Base-by-base conservation (phyloP, 345 rosid genomes). In the Stellera chamaejasme region DNA sequence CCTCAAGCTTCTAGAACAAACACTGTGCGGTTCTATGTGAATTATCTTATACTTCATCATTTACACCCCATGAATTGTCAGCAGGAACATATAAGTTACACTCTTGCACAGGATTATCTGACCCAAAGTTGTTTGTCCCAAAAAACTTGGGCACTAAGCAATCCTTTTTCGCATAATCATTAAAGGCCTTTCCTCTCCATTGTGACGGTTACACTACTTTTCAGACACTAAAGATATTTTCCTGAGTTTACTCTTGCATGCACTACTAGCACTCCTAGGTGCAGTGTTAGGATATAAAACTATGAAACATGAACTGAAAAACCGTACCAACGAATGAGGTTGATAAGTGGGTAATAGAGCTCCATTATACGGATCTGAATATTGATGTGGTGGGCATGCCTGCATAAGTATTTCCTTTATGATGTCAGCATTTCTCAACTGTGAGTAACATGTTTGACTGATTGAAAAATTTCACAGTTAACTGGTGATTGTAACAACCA, bases 351-450 rank as follows among this genome's bases (percentile, higher is more conserved):
- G 71, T 67, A 70, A 50, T 45, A 66, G 74, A 56, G 74, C 77
- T 13, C 71, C 72, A 48, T 63, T 72, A 61, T 59, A 77, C 26
- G 74, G 76, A 66, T 84, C 82, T 10, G 72, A 68, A 41, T 71
- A 75, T 27, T 70, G 77, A 59, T 77, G 71, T 13, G 84, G 48
- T 43, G 75, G 72, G 61, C 78, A 73, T 59, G 83, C 79, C 91
- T 84, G 77, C 75, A 45, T 66, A 52, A 56, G n/a, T 44, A 36
- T 13, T 23, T 36, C 23, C 25, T 27, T 60, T 50, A 62, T 27
- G 64, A 1, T 16, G 62, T 11, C 43, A 53, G 28, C 32, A 52
- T 43, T 27, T 42, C 50, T 27, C 7, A 12, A 51, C 48, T 42
- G 50, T 42, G 13, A 32, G 52, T 36, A n/a, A 9, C 10, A 64